Evolutionary conservation across 257 asterid genomes (phyloP).

Genomic region (Gentiana dahurica): DNA sequence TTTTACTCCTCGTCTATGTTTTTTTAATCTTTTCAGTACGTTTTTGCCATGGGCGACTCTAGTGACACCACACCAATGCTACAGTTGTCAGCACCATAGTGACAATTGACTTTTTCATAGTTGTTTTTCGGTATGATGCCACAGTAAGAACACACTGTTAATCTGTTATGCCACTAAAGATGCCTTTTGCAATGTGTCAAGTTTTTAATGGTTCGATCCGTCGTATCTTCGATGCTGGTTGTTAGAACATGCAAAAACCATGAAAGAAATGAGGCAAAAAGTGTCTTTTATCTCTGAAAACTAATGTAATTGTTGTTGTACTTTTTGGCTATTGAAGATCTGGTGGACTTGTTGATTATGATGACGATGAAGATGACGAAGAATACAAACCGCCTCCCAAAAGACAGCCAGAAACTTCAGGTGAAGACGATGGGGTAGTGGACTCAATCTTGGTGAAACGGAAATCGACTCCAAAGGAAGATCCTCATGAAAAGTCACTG

Average conservation of each 20-base stretch:
- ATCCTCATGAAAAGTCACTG: constrained; percentile 53
- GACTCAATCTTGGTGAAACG: constrained; percentile 62
- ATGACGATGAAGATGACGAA: constrained; percentile 92
- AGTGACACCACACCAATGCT: no score
- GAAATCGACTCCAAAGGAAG: constrained; percentile 53
- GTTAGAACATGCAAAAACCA: background rate
- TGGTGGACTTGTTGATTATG: constrained; percentile 94
- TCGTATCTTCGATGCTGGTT: background rate
- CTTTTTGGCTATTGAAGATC: constrained; percentile 37
- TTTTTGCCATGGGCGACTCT: no score
- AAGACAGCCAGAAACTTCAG: constrained; percentile 31
- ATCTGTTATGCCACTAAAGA: no score
- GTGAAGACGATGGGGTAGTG: constrained; percentile 48
- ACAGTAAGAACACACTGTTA: no score
- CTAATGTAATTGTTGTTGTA: constrained; percentile 4
- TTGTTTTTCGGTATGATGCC: no score
- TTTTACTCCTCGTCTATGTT: no score
- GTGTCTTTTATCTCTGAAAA: no score
- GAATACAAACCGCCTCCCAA: constrained; percentile 87
- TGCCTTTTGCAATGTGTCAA: no score
- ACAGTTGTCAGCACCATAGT: no score
- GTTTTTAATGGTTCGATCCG: no score
- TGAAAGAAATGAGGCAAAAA: background rate
- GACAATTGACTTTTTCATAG: no score
- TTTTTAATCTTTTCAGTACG: no score